These are phyloP conservation scores for Plasmodium reichenowi DNA, from an alignment of 169 alveolate genomes.

Conservation along the genomic window DNA sequence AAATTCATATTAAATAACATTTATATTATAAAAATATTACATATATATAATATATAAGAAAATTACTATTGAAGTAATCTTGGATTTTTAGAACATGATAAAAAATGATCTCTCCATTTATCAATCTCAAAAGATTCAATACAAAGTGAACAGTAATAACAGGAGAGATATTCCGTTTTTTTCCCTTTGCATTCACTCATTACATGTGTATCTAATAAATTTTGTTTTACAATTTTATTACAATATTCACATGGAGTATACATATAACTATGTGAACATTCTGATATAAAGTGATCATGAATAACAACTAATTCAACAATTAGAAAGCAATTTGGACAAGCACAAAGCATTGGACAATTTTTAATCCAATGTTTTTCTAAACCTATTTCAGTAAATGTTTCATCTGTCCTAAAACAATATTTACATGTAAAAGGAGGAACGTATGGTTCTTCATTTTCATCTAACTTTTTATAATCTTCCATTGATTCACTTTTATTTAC, in stretches of 20 bases:
- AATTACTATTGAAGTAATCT: conserved; percentile 18
- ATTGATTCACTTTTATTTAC: conserved; percentile 13
- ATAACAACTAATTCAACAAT: conserved; percentile 76
- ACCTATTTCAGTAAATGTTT: conserved; percentile 73
- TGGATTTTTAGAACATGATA: conserved; percentile 74
- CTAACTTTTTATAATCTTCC: conserved; percentile 49
- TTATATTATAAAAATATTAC: conserved; percentile 6
- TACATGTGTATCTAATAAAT: conserved; percentile 62
- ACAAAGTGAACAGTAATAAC: conserved; percentile 74
- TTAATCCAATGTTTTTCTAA: conserved; percentile 77
- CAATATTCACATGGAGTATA: conserved; percentile 72
- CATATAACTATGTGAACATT: conserved; percentile 74
- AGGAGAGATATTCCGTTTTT: conserved; percentile 64
- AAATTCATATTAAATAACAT: conserved; percentile 1
- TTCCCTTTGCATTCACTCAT: conserved; percentile 70
- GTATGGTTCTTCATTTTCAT: conserved; percentile 36
- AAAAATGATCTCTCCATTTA: conserved; percentile 70
- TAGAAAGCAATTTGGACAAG: conserved; percentile 75
- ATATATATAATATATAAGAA: conserved; percentile 9
- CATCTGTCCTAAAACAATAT: conserved; percentile 69
- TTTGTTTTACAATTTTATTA: conserved; percentile 53
- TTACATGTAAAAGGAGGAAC: conserved; percentile 70
- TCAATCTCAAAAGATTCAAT: conserved; percentile 74
- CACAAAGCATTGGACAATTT: conserved; percentile 74
- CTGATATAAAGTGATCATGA: conserved; percentile 74